phyloP scores from a whole-genome alignment of 208 protist species.

The Acanthamoeba triangularis region DNA sequence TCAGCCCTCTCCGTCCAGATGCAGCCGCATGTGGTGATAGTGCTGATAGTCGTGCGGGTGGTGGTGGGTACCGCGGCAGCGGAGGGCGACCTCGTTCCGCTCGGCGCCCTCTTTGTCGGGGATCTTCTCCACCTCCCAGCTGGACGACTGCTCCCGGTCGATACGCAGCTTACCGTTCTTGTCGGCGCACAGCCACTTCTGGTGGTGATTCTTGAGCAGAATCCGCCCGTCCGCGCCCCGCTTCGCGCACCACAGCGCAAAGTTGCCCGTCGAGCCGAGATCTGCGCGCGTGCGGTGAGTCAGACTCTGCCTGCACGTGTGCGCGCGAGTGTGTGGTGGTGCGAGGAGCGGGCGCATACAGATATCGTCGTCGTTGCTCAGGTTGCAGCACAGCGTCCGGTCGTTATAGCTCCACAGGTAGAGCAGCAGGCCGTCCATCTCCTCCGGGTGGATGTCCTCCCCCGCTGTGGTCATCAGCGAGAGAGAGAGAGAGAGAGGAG shows the following conservation, averaged over 20 bases:
- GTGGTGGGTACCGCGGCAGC: background rate
- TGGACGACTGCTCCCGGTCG: background rate
- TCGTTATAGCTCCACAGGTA: constrained; percentile 25
- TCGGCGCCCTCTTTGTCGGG: constrained; percentile 24
- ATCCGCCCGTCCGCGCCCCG: background rate
- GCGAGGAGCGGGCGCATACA: background rate
- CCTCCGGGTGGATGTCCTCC: background rate
- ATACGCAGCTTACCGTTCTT: constrained; percentile 35
- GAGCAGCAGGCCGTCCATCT: background rate
- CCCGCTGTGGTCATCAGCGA: background rate
- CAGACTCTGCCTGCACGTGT: background rate
- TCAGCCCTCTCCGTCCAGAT: background rate
- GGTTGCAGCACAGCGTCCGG: constrained; percentile 17
- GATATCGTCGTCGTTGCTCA: background rate
- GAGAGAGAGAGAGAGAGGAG: too few species aligned
- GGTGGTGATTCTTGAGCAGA: constrained; percentile 46
- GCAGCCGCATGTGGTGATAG: background rate
- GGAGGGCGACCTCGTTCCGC: constrained; percentile 11
- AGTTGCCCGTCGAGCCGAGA: constrained; percentile 25
- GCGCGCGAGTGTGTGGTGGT: background rate
- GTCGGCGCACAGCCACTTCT: constrained; percentile 42
- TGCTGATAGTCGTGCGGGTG: background rate
- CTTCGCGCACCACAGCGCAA: constrained; percentile 10
- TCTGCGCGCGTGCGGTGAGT: background rate
- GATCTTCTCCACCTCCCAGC: constrained; percentile 17